Evolutionary conservation across 352 stramenopile genomes (phyloP).

Genomic region (Aphanomyces euteiches): DNA sequence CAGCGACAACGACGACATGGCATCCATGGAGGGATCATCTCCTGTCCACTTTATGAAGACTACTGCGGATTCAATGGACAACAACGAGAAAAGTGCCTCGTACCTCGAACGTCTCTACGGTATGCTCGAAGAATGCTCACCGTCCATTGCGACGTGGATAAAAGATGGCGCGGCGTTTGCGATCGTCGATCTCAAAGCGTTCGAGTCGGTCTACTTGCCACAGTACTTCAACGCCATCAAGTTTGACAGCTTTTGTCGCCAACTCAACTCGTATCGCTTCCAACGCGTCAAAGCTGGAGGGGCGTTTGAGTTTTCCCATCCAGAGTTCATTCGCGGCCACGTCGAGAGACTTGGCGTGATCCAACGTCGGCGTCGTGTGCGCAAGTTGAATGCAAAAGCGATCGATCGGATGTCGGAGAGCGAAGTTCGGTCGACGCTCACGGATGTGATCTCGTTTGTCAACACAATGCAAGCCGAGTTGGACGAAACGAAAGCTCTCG

Average conservation of each 20-base stretch:
- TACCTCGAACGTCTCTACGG: conserved; percentile 24
- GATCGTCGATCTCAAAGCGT: conserved; percentile 74
- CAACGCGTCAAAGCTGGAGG: conserved; percentile 43
- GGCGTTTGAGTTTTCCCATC: conserved; percentile 13
- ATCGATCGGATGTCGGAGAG: background rate
- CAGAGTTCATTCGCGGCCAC: conserved; percentile 19
- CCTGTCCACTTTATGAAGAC: too few species aligned
- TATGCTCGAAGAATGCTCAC: conserved; percentile 18
- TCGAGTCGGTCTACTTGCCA: conserved; percentile 86
- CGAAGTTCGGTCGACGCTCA: conserved; percentile 3
- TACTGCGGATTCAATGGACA: too few species aligned
- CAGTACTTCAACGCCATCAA: conserved; percentile 95
- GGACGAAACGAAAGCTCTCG: conserved; percentile 8
- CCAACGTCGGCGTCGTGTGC: conserved; percentile 16
- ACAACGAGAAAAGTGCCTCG: too few species aligned
- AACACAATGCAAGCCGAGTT: conserved; percentile 23
- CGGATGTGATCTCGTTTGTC: conserved; percentile 12
- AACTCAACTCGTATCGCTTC: conserved; percentile 95
- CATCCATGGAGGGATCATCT: too few species aligned
- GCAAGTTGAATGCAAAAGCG: conserved; percentile 9
- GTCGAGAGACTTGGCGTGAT: conserved; percentile 2
- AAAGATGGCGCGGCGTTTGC: conserved; percentile 71
- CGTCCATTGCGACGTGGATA: conserved; percentile 43
- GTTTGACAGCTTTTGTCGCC: conserved; percentile 91
- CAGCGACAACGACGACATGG: too few species aligned